Evolutionary conservation across 1,139 yeast genomes (phyloP), one percentile per base, ranked within the genome.

Genomic region (Protomyces lactucae-debilis): DNA sequence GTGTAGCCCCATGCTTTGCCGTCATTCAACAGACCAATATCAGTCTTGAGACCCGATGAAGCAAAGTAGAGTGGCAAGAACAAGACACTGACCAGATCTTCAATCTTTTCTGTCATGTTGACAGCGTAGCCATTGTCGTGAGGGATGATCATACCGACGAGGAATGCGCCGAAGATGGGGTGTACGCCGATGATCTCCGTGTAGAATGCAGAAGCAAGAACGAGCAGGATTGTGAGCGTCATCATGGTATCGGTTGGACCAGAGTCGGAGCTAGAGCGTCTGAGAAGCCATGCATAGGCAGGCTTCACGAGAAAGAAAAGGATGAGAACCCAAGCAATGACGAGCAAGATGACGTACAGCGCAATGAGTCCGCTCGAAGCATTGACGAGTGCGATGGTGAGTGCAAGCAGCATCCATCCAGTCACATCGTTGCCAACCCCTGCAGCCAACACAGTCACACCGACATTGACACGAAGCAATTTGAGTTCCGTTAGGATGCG

Each of bases 101-200:
- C 95, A 74, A 88, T 82, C 71, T 87, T 85, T 69, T 85, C 88
- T 0, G 89, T 85, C 61, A 87, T 77, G 55, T 80, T 82, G 52
- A 86, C 81, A 23, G 85, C 90, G 72, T 85, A 86, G 14, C 87
- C 87, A 70, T 85, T 83, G 65, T 87, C 91, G 70, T 93, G 79
- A 12, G 95, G 95, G n/a, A 87, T 83, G 65, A 87, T 83, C 35
- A 86, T 77, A 3, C 95, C 95, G 10, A 85, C 84, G 75, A 88
- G 80, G 72, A 87, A 87, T 0, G 93, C 92, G 51, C 95, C 95
- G 73, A 88, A 88, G 71, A 88, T 87, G 0, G 90, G 85, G 73
- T 86, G 91, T 10, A 87, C 92, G 2, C 95, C 95, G 68, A 87
- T 85, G 65, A 87, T 85, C 73, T 87, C 91, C 1, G 95, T 88